Evolutionary conservation across 106 monocot genomes (phyloP).

Genomic region (Acorus calamus): DNA sequence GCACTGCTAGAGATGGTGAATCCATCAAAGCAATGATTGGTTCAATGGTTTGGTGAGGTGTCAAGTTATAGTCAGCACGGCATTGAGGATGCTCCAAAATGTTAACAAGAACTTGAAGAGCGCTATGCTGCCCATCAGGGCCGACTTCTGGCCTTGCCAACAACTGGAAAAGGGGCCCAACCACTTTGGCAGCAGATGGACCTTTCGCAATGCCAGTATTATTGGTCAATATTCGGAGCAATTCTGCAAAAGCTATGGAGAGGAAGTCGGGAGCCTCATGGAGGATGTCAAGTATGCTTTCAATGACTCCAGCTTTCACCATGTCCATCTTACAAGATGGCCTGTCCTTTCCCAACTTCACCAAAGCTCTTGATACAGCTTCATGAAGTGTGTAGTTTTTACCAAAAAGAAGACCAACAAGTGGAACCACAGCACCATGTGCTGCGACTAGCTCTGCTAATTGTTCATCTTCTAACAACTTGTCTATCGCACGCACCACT

Average conservation of each 20-base stretch:
- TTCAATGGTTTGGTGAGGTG: constrained; percentile 57
- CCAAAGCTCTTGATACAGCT: constrained; percentile 70
- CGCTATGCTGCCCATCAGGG: constrained; percentile 82
- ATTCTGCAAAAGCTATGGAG: constrained; percentile 67
- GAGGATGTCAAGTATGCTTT: constrained; percentile 73
- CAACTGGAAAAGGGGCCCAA: constrained; percentile 63
- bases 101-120: constrained; percentile 84
- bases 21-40: constrained; percentile 74
- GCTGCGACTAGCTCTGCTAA: constrained; percentile 75
- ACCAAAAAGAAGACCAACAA: constrained; percentile 69
- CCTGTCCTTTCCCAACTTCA: constrained; percentile 83
- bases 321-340: constrained; percentile 93
- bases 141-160: constrained; percentile 61
- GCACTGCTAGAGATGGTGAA: constrained; percentile 72
- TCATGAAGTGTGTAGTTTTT: constrained; percentile 77
- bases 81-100: constrained; percentile 87
- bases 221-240: constrained; percentile 93
- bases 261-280: constrained; percentile 88
- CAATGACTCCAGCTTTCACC: constrained; percentile 88
- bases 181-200: constrained; percentile 72
- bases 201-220: constrained; percentile 94
- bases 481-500: constrained; percentile 81
- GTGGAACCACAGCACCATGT: constrained; percentile 79
- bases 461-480: constrained; percentile 89
- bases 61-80: constrained; percentile 57